These are phyloP conservation scores for Coleophoma cylindrospora DNA, from an alignment of 2,329 filamentous ascomycete genomes.

Conservation along the genomic window DNA sequence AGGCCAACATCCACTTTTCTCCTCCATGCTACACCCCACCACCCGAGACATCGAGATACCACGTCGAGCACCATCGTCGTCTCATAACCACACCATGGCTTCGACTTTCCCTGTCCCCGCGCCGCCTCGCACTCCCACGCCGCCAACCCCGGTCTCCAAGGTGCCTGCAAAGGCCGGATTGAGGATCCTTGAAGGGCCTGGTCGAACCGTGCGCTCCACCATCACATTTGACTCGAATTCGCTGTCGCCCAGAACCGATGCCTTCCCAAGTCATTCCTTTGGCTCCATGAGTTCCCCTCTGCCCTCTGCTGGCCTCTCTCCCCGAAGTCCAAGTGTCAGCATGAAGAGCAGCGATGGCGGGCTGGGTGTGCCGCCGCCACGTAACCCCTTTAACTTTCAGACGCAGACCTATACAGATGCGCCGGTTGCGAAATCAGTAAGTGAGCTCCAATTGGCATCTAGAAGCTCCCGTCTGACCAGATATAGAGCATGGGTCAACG, in stretches of 20 bases:
- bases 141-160: slow-evolving; percentile 46
- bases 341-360: slow-evolving; percentile 29
- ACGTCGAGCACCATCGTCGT: not conserved
- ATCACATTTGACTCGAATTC: slow-evolving; percentile 35
- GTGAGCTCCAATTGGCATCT: slow-evolving; percentile 23
- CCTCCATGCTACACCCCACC: too few species aligned
- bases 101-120: slow-evolving; percentile 51
- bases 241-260: slow-evolving; percentile 38
- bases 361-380: slow-evolving; percentile 23
- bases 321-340: slow-evolving; percentile 13
- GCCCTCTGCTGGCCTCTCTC: slow-evolving; percentile 10
- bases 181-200: slow-evolving; percentile 12
- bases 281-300: slow-evolving; percentile 28
- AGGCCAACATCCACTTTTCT: too few species aligned
- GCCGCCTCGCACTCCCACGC: slow-evolving; percentile 60
- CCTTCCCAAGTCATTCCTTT: slow-evolving; percentile 24
- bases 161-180: slow-evolving; percentile 25
- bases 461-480: slow-evolving; percentile 19
- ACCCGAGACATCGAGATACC: too few species aligned
- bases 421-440: slow-evolving; percentile 69
- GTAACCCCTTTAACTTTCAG: slow-evolving; percentile 91
- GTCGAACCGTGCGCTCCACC: slow-evolving; percentile 19
- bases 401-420: slow-evolving; percentile 71
- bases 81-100: slow-evolving; percentile 40
- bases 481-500: slow-evolving; percentile 80